These are phyloP conservation scores for Phytophthora uliginosa DNA, from an alignment of 352 stramenopile species.

Conservation along the genomic window DNA sequence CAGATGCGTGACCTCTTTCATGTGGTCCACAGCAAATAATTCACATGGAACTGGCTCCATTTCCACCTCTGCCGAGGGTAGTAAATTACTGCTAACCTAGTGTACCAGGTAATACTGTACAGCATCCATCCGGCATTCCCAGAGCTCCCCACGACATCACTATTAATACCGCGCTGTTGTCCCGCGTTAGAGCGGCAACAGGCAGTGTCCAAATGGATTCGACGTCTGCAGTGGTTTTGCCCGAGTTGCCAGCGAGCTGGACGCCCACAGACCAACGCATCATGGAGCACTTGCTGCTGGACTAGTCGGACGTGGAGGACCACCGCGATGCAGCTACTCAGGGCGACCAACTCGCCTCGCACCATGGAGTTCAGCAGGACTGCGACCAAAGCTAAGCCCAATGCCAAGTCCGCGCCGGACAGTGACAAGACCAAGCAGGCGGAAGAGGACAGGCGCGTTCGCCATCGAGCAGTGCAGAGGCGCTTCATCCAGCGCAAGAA, in stretches of 20 bases:
- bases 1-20: background rate
- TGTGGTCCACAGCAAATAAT: constrained; percentile 15
- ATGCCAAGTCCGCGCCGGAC: background rate
- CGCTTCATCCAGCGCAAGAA: constrained; percentile 73
- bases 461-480: constrained; percentile 59
- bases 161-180: background rate
- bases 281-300: constrained; percentile 65
- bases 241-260: constrained; percentile 42
- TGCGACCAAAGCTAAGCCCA: constrained; percentile 1
- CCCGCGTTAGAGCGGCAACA: background rate
- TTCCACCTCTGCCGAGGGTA: constrained; percentile 10
- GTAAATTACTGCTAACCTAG: too few relatives aligned
- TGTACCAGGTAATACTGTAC: too few relatives aligned
- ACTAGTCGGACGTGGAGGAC: constrained; percentile 28
- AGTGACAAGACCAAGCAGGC: constrained; percentile 18
- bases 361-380: constrained; percentile 25
- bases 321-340: constrained; percentile 5
- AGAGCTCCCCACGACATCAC: background rate
- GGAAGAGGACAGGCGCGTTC: constrained; percentile 55
- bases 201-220: constrained; percentile 4
- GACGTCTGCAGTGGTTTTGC: constrained; percentile 8
- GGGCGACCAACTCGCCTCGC: constrained; percentile 9
- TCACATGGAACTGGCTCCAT: constrained; percentile 9
- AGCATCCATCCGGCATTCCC: background rate
- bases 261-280: constrained; percentile 66